These are phyloP conservation scores for Gossypium trilobum DNA, from an alignment of 441 rosid species.

Conservation along the genomic window DNA sequence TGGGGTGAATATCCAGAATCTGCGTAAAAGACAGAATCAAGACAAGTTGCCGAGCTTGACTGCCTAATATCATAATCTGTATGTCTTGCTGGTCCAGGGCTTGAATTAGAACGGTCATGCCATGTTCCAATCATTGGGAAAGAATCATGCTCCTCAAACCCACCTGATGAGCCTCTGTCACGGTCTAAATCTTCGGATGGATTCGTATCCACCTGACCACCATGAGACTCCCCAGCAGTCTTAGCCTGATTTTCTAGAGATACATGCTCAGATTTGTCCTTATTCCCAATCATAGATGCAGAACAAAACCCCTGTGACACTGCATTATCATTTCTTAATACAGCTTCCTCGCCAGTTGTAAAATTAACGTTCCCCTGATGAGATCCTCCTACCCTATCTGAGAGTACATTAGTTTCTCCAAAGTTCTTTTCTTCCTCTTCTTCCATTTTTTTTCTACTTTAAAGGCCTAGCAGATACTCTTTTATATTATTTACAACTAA, in stretches of 20 bases:
- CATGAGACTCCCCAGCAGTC: constrained; percentile 25
- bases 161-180: constrained; percentile 30
- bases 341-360: constrained; percentile 22
- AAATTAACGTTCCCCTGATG: constrained; percentile 25
- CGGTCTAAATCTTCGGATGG: constrained; percentile 33
- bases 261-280: constrained; percentile 73
- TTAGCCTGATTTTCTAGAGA: constrained; percentile 67
- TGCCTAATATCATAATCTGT: constrained; percentile 32
- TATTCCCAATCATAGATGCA: constrained; percentile 33
- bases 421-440: constrained; percentile 59
- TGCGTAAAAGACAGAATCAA: constrained; percentile 29
- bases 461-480: constrained; percentile 25
- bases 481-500: constrained; percentile 22
- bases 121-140: neutral
- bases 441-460: constrained; percentile 44
- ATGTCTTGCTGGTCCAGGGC: neutral
- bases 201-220: constrained; percentile 26
- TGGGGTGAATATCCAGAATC: constrained; percentile 50
- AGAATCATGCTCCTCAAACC: constrained; percentile 35
- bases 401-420: constrained; percentile 26
- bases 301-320: constrained; percentile 27
- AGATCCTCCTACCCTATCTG: constrained; percentile 31
- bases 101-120: constrained; percentile 31
- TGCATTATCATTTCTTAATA: constrained; percentile 21
- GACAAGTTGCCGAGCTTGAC: constrained; percentile 44